Base-by-base conservation (phyloP, 768 basidiomycete species). In the Austroboletus eburneus region DNA sequence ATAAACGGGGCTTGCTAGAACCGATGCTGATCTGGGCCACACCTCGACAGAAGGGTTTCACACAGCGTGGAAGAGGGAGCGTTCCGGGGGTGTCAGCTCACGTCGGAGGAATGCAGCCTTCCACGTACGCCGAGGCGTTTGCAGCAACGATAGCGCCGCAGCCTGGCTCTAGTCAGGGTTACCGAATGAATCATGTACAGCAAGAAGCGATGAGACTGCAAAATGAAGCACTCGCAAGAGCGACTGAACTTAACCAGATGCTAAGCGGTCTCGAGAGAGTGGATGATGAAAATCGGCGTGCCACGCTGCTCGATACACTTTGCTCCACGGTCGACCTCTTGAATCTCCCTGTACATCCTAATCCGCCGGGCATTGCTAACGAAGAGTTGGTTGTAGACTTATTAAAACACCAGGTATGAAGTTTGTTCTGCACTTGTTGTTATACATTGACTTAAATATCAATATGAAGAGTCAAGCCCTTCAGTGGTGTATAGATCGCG, bases 401-500 rank as follows among this genome's bases (percentile, higher is more conserved):
- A 38, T 61, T 95, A 22, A 86, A 79, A 50, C 93, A 94, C 57
- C 92, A 95, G 74, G 90, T 85, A 33, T 36, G 41, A 13, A 3
- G 32, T 32, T 24, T 16, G 14, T 22, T 36, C 13, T 21, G 32
- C 5, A 13, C 5, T 24, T 16, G 30, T 46, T 30, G 36, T 32
- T 18, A 20, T 21, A 8, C 2, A 5, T 32, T 47, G 18, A 51
- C 22, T 10, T 21, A 5, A 36, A 14, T 30, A 33, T 54, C 9
- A 42, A 23, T 20, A 35, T 13, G 29, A 45, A 92, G 90, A 81
- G 70, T 41, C 90, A 93, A 79, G 91, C 82, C 1, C 65, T 93
- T 36, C 79, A 84, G 57, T 96, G 93, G 92, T 89, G 88, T 55
- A 73, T 94, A 23, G 77, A 81, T 14, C 79, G 72, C 22, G 92